Evolutionary conservation across 306 rosid genomes (phyloP).

Genomic region (Lupinus albus): DNA sequence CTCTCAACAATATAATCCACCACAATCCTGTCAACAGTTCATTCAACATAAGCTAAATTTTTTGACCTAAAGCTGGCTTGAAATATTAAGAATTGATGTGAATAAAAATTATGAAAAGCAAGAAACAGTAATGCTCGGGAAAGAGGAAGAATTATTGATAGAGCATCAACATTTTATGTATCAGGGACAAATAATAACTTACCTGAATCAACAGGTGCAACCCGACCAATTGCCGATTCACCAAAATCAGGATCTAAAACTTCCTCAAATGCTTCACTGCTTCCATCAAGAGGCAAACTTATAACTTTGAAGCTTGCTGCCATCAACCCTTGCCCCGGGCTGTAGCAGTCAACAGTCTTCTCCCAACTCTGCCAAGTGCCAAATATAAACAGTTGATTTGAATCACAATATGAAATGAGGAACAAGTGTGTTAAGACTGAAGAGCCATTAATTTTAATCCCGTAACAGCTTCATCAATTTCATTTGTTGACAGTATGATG

Average conservation of each 20-base stretch:
- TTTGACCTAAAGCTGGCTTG: conserved; percentile 18
- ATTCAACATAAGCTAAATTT: conserved; percentile 21
- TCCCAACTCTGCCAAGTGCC: conserved; percentile 79
- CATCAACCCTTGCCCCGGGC: conserved; percentile 96
- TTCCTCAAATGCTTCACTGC: conserved; percentile 73
- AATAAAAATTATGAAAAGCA: not conserved
- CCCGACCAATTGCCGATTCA: conserved; percentile 96
- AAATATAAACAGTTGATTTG: conserved; percentile 29
- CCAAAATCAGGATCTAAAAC: conserved; percentile 93
- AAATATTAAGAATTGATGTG: conserved; percentile 6
- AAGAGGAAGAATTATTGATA: conserved; percentile 12
- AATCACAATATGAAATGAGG: conserved; percentile 15
- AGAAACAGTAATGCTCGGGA: not conserved
- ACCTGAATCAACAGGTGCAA: conserved; percentile 95
- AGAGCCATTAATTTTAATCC: conserved; percentile 17
- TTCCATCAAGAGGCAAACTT: conserved; percentile 70
- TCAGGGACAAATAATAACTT: conserved; percentile 23
- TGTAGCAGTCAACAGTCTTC: conserved; percentile 87
- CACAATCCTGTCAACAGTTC: conserved; percentile 65
- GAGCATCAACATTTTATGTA: conserved; percentile 6
- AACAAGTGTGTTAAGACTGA: conserved; percentile 30
- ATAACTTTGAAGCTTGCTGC: conserved; percentile 92
- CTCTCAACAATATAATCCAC: conserved; percentile 95
- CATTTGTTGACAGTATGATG: conserved; percentile 3
- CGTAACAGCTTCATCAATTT: conserved; percentile 21